A percentile compares a stretch with the other conserved stretches of the same genome.
phyloP scores from a whole-genome alignment of 495 filamentous ascomycete genomes.

The Penicillium macrosclerotiorum region DNA sequence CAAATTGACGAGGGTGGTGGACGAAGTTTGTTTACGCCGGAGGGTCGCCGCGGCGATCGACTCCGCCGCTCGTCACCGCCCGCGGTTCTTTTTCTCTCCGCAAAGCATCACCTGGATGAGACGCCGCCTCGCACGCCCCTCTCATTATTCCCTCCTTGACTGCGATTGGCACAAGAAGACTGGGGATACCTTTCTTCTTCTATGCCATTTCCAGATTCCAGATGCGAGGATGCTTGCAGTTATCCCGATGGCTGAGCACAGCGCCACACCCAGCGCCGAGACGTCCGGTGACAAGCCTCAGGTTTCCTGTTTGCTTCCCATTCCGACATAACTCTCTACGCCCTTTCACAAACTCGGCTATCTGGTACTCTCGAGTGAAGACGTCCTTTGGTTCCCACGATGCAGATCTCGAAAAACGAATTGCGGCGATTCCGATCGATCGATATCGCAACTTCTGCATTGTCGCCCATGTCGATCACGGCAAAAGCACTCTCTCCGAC shows the following conservation, averaged over 20 bases:
- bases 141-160: conserved; percentile 3
- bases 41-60: conserved; percentile 41
- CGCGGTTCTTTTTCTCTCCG: conserved; percentile 29
- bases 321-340: conserved; percentile 24
- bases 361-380: conserved; percentile 35
- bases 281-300: conserved; percentile 39
- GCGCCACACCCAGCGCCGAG: conserved; percentile 40
- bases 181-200: conserved; percentile 16
- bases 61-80: conserved; percentile 27
- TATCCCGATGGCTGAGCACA: conserved; percentile 52
- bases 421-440: conserved; percentile 82
- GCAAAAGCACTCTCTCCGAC: conserved; percentile 91
- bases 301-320: conserved; percentile 25
- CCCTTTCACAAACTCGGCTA: conserved; percentile 40
- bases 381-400: conserved; percentile 19
- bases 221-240: conserved; percentile 58
- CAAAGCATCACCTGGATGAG: conserved; percentile 10
- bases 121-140: background rate
- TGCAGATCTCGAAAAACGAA: conserved; percentile 72
- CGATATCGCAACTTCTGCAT: conserved; percentile 97
- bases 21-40: conserved; percentile 37
- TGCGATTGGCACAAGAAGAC: background rate
- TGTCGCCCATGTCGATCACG: conserved; percentile 98
- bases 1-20: conserved; percentile 5
- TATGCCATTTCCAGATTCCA: conserved; percentile 42